Percentiles rank a stretch among this genome's conserved stretches.
These are phyloP conservation scores for Tolypocladium paradoxum DNA, from an alignment of 2,329 filamentous ascomycete genomes.

Conservation along the genomic window DNA sequence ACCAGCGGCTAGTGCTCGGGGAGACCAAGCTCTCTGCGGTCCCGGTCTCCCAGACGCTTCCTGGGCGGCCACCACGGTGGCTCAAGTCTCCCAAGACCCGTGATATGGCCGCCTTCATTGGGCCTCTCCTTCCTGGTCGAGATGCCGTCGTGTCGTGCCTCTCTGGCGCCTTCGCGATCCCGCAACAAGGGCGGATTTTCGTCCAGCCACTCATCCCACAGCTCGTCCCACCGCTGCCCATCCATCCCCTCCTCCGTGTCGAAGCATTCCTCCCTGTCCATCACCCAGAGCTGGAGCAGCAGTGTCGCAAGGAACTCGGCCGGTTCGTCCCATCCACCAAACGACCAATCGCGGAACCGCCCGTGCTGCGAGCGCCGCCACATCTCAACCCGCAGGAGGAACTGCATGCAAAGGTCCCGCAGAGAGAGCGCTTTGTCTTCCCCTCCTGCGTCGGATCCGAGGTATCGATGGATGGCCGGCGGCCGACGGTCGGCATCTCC, in stretches of 20 bases:
- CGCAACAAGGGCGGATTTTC: neutral
- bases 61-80: neutral
- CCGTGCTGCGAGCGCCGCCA: slow-evolving; percentile 11
- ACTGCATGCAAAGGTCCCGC: slow-evolving; percentile 7
- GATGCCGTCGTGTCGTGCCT: neutral
- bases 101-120: neutral
- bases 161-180: neutral
- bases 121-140: neutral
- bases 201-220: slow-evolving; percentile 19
- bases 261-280: slow-evolving; percentile 4
- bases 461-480: neutral
- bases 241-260: neutral
- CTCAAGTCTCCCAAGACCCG: neutral
- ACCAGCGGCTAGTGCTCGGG: neutral
- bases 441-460: neutral
- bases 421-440: neutral
- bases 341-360: slow-evolving; percentile 11
- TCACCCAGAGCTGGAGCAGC: neutral
- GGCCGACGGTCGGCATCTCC: neutral
- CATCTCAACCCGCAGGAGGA: slow-evolving; percentile 13
- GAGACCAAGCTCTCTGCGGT: neutral
- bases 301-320: slow-evolving; percentile 10
- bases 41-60: neutral
- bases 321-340: slow-evolving; percentile 6
- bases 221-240: slow-evolving; percentile 9